Base-by-base conservation (phyloP, 176 grass and related monocot species). In the Microstegium vimineum region DNA sequence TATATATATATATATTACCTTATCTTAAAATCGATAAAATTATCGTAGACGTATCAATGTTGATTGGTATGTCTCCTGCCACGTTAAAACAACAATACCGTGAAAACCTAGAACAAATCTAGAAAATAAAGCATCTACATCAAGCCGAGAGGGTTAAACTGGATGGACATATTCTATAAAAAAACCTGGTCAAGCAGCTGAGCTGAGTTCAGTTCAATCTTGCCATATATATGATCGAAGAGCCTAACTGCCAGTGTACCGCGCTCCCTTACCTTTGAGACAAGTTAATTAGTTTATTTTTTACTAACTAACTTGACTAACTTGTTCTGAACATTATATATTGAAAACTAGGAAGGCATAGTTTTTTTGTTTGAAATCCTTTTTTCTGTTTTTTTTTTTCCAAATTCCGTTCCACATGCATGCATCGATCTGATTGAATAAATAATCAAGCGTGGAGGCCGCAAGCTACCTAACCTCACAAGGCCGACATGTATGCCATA, bases 401-500 rank as follows among this genome's bases (percentile, higher is more conserved):
- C n/a, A 32, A 26, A 12, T 26, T 12, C 23, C 10, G 10, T 12
- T 75, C 32, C 15, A 69, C 14, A 42, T 54, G n/a, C 11, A 23
- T 67, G 8, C 69, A 70, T 78, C 8, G 25, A 35, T n/a, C 15
- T n/a, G 18, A 86, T 81, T 57, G 61, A 60, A 17, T 30, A 46
- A 10, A 8, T 14, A 47, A 60, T 74, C 45, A 45, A 35, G 70
- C 36, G 36, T 81, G 47, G 62, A 68, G 28, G 36, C 47, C 49
- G 13, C 59, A 36, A 68, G 36, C 37, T 68, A 81, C 78, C 85
- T 87, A 81, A 81, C 71, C 47, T 75, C 70, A 81, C 46, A 74
- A 81, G 35, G 77, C 45, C 45, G 77, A 69, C 85, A 87, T 41
- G 46, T 33, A 66, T 59, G 76, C 13, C 59, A 86, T 59, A 4